Conservation (phyloP, 805 yeast genomes). For the Pichia manshurica region DNA sequence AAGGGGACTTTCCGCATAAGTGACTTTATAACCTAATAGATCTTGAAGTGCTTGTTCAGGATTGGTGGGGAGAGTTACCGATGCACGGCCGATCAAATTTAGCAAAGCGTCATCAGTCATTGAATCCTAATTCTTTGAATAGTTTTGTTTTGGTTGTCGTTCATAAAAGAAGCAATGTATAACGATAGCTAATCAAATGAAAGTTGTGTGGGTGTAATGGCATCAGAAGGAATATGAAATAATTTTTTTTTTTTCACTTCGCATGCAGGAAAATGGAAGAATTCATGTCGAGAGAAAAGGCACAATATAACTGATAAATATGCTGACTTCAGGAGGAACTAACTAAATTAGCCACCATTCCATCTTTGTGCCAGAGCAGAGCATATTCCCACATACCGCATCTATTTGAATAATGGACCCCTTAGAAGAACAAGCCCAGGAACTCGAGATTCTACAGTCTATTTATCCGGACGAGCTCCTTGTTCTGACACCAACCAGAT, state of each 20-base stretch:
- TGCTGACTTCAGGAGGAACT: too few species aligned
- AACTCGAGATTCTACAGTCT: conserved; percentile 80
- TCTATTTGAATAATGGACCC: conserved; percentile 30
- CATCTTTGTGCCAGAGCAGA: too few species aligned
- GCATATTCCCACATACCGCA: too few species aligned
- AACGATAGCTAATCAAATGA: too few species aligned
- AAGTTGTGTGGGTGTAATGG: too few species aligned
- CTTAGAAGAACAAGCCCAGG: conserved; percentile 81
- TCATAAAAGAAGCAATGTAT: too few species aligned
- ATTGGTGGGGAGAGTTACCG: conserved; percentile 38
- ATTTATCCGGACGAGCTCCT: conserved; percentile 89
- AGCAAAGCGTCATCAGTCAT: conserved; percentile 11
- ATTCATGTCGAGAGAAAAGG: conserved; percentile 7
- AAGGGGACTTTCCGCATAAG: conserved; percentile 38
- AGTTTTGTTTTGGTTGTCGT: not conserved
- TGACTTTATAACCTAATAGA: conserved; percentile 34
- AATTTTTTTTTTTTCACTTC: conserved; percentile 4
- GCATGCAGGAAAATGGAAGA: conserved; percentile 1
- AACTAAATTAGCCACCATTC: too few species aligned
- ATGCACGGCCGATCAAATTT: conserved; percentile 32
- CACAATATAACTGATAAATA: too few species aligned
- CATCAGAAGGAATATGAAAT: too few species aligned
- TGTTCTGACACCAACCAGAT: conserved; percentile 39
- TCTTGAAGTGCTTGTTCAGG: conserved; percentile 49
- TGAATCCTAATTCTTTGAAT: too few species aligned